Evolutionary conservation across 805 yeast genomes (phyloP).

Genomic region (Wickerhamomyces queroliae): DNA sequence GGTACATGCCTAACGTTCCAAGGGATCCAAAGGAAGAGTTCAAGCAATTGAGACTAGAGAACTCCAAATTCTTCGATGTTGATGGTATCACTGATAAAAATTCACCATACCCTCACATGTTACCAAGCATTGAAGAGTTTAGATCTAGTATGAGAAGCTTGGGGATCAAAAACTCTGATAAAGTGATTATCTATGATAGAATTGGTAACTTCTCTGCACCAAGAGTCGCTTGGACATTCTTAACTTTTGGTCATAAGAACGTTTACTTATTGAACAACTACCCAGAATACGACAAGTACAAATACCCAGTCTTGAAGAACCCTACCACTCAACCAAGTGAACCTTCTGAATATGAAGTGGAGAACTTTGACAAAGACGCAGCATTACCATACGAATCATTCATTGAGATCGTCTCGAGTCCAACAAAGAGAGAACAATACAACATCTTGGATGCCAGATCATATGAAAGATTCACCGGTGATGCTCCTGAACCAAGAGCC

Average conservation of each 20-base stretch:
- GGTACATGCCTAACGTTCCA: constrained; percentile 83
- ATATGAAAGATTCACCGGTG: constrained; percentile 66
- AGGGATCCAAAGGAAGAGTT: constrained; percentile 56
- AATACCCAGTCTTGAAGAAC: constrained; percentile 37
- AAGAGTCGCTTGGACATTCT: constrained; percentile 87
- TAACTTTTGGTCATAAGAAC: constrained; percentile 68
- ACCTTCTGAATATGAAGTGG: constrained; percentile 28
- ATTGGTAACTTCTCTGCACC: constrained; percentile 85
- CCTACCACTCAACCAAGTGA: constrained; percentile 13
- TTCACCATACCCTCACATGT: constrained; percentile 85
- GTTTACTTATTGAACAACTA: constrained; percentile 71
- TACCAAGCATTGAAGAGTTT: constrained; percentile 60
- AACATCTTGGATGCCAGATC: constrained; percentile 81
- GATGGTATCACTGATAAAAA: constrained; percentile 56
- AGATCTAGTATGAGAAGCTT: constrained; percentile 43
- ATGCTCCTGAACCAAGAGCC: constrained; percentile 82
- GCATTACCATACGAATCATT: constrained; percentile 68
- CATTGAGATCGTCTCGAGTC: constrained; percentile 46
- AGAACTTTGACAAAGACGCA: constrained; percentile 35
- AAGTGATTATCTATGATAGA: constrained; percentile 77
- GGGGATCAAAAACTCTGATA: constrained; percentile 53
- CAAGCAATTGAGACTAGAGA: constrained; percentile 50
- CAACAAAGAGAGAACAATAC: constrained; percentile 38
- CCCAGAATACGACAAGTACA: constrained; percentile 39
- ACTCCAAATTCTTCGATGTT: constrained; percentile 72